A percentile compares a stretch with the other conserved stretches of the same genome.
These are phyloP conservation scores for Cymbomonas tetramitiformis DNA, from an alignment of 139 green algal species.

Conservation along the genomic window DNA sequence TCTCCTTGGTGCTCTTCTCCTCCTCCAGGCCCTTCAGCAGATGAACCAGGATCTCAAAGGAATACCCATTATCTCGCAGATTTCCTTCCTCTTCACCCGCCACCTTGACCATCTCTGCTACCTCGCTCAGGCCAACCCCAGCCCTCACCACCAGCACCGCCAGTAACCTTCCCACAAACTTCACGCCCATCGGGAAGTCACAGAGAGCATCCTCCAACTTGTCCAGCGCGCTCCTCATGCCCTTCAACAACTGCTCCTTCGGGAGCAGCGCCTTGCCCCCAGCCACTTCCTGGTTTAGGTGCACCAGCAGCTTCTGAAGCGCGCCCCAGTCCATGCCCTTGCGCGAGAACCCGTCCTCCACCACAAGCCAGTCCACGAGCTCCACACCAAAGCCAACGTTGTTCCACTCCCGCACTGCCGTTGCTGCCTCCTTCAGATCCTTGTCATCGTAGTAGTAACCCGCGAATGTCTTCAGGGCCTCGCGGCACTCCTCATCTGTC, in stretches of 20 bases:
- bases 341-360: neutral
- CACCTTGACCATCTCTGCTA: neutral
- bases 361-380: neutral
- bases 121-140: neutral
- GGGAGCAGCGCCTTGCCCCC: too few relatives aligned
- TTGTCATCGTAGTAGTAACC: constrained; percentile 18
- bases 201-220: constrained; percentile 4
- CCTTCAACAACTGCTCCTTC: neutral
- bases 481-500: neutral
- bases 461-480: neutral
- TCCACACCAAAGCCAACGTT: neutral
- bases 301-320: neutral
- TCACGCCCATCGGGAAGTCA: constrained; percentile 1
- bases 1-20: too few relatives aligned
- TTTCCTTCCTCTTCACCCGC: neutral
- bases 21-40: too few relatives aligned
- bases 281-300: neutral
- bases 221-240: neutral
- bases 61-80: neutral
- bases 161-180: neutral
- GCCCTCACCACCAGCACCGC: neutral
- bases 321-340: constrained; percentile 12
- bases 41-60: too few relatives aligned
- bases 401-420: neutral
- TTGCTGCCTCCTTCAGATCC: constrained; percentile 1